A percentile compares a stretch with the other conserved stretches of the same genome.
phyloP scores from a whole-genome alignment of 169 alveolate species.

The Plasmodium reichenowi region DNA sequence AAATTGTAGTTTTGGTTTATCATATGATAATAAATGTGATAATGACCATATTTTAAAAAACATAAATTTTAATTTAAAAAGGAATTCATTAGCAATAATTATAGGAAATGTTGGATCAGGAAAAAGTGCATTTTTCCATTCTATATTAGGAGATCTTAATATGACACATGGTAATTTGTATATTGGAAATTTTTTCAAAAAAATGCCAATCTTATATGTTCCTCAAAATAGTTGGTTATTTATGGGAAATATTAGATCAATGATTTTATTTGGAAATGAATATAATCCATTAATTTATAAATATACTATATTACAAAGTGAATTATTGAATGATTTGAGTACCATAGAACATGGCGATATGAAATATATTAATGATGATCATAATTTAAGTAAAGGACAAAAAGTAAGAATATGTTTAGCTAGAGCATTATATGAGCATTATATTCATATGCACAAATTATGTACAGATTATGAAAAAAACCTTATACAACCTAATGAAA shows the following conservation, averaged over 20 bases:
- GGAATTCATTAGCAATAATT: slow-evolving; percentile 75
- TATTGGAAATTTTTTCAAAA: slow-evolving; percentile 45
- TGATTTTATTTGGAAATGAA: slow-evolving; percentile 85
- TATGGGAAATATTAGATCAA: slow-evolving; percentile 86
- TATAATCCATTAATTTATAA: slow-evolving; percentile 77
- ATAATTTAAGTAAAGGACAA: slow-evolving; percentile 93
- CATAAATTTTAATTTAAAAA: slow-evolving; percentile 48
- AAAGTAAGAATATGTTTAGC: slow-evolving; percentile 93
- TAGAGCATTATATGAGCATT: slow-evolving; percentile 89
- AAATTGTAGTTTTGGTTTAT: slow-evolving; percentile 34
- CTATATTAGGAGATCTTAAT: slow-evolving; percentile 82
- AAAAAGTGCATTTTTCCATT: slow-evolving; percentile 88
- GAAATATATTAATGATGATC: slow-evolving; percentile 84
- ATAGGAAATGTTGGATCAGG: slow-evolving; percentile 95
- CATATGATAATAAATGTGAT: not conserved
- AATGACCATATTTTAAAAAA: slow-evolving; percentile 25
- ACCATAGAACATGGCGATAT: slow-evolving; percentile 85
- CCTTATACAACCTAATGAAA: not conserved
- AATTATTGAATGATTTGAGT: slow-evolving; percentile 79
- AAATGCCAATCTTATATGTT: slow-evolving; percentile 85
- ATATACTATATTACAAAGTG: slow-evolving; percentile 78
- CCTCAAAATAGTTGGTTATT: slow-evolving; percentile 88
- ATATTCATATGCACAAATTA: slow-evolving; percentile 40
- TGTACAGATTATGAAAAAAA: slow-evolving; percentile 11
- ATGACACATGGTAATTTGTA: slow-evolving; percentile 30